These are phyloP conservation scores for Pleurozium schreberi DNA, from an alignment of 225 moss, liverwort and hornwort species.

Conservation along the genomic window DNA sequence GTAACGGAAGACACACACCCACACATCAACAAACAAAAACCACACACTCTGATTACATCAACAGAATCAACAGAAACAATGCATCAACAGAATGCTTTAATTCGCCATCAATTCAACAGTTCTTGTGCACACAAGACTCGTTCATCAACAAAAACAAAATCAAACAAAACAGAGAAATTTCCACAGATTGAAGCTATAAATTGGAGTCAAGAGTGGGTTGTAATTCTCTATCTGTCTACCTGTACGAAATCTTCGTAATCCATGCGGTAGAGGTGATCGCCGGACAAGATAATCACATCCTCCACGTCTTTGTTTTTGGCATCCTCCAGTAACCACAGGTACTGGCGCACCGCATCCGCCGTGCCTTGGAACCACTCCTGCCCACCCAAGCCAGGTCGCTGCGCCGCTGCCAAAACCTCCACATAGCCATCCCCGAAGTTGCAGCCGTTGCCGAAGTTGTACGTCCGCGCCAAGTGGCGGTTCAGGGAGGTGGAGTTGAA, in stretches of 20 bases:
- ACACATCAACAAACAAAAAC: background rate
- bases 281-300: conserved; percentile 61
- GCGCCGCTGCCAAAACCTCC: conserved; percentile 70
- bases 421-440: conserved; percentile 23
- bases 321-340: conserved; percentile 73
- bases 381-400: conserved; percentile 56
- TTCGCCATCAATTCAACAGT: background rate
- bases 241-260: conserved; percentile 71
- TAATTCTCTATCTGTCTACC: background rate
- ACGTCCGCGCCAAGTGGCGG: conserved; percentile 29
- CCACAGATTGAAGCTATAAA: background rate
- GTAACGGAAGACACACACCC: background rate
- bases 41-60: too few relatives aligned
- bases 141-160: background rate
- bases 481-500: conserved; percentile 40
- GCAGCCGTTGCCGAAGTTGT: conserved; percentile 24
- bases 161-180: background rate
- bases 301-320: conserved; percentile 62
- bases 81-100: too few relatives aligned
- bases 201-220: background rate
- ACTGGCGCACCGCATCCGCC: conserved; percentile 81
- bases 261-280: conserved; percentile 82
- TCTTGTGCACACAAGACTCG: too few relatives aligned
- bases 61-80: too few relatives aligned
- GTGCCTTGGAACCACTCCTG: conserved; percentile 85